Evolutionary conservation across 1,284 basidiomycete genomes (phyloP).

Genomic region (Schizophyllum amplum): DNA sequence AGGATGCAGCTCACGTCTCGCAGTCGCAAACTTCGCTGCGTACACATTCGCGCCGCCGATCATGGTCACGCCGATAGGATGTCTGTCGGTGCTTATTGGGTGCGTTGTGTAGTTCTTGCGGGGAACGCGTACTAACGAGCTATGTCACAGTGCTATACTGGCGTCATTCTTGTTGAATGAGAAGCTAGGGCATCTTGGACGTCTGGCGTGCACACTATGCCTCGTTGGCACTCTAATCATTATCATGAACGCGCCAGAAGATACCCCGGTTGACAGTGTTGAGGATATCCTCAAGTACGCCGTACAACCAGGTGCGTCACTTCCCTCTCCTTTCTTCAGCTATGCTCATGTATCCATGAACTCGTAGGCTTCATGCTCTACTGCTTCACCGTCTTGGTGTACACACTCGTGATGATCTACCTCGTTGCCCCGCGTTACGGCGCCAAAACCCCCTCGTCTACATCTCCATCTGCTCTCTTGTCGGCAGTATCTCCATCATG

Average conservation of each 20-base stretch:
- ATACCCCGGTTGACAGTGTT: conserved; percentile 90
- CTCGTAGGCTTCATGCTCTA: conserved; percentile 80
- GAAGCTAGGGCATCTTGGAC: conserved; percentile 88
- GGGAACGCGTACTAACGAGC: conserved; percentile 6
- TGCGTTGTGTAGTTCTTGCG: conserved; percentile 28
- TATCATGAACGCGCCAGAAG: conserved; percentile 93
- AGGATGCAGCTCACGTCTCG: conserved; percentile 1
- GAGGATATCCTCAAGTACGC: conserved; percentile 92
- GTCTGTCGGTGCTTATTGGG: conserved; percentile 96
- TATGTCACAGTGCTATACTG: conserved; percentile 66
- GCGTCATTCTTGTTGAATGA: conserved; percentile 93
- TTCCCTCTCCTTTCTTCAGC: neutral
- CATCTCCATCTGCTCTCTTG: conserved; percentile 87
- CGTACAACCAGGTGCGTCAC: conserved; percentile 72
- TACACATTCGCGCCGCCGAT: conserved; percentile 98
- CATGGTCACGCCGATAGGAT: conserved; percentile 92
- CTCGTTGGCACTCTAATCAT: conserved; percentile 92
- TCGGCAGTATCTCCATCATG: conserved; percentile 78
- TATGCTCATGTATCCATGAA: conserved; percentile 2
- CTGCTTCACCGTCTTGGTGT: conserved; percentile 77
- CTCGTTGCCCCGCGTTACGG: conserved; percentile 83
- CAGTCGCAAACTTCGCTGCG: conserved; percentile 98
- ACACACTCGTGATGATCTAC: conserved; percentile 85
- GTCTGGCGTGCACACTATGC: conserved; percentile 89
- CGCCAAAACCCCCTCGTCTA: conserved; percentile 88